Percentiles rank a stretch among this genome's conserved stretches.
phyloP scores from a whole-genome alignment of 371 early-diverging fungal species.

The Haplosporangium sp. region DNA sequence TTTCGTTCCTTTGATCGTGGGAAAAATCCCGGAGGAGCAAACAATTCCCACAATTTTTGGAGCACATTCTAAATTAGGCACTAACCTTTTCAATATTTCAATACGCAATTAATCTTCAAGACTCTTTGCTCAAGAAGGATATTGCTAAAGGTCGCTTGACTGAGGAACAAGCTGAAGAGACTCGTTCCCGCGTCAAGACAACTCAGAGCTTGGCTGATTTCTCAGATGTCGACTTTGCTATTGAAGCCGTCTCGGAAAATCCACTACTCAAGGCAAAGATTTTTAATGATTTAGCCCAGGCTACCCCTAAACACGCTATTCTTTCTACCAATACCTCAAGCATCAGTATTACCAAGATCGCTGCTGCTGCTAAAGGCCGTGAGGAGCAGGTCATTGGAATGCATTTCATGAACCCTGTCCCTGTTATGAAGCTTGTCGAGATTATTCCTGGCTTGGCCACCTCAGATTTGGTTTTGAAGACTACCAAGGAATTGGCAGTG shows the following conservation, averaged over 20 bases:
- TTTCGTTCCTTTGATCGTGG: constrained; percentile 18
- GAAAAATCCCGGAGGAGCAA: constrained; percentile 13
- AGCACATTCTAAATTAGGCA: not conserved
- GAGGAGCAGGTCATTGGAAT: constrained; percentile 89
- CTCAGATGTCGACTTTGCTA: constrained; percentile 81
- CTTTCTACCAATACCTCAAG: constrained; percentile 96
- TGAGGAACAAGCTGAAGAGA: constrained; percentile 77
- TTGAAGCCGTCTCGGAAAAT: constrained; percentile 97
- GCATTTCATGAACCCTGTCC: constrained; percentile 97
- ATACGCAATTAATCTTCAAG: constrained; percentile 56
- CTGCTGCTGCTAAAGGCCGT: constrained; percentile 86
- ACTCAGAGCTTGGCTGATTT: constrained; percentile 71
- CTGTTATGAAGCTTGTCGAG: constrained; percentile 98
- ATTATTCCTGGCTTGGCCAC: constrained; percentile 96
- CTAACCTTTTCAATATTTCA: not conserved
- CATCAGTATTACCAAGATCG: constrained; percentile 96
- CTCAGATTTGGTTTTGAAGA: constrained; percentile 70
- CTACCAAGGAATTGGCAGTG: constrained; percentile 82
- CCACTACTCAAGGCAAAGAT: constrained; percentile 86
- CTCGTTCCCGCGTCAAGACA: constrained; percentile 74
- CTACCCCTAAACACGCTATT: constrained; percentile 81
- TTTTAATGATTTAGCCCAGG: constrained; percentile 81
- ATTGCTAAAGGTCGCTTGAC: constrained; percentile 89
- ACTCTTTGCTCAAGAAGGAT: constrained; percentile 90
- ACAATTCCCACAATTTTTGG: not conserved